A percentile compares a stretch with the other conserved stretches of the same genome.
Evolutionary conservation across 176 grass and related monocot species (phyloP).

Genomic region (Cymbopogon citratus): DNA sequence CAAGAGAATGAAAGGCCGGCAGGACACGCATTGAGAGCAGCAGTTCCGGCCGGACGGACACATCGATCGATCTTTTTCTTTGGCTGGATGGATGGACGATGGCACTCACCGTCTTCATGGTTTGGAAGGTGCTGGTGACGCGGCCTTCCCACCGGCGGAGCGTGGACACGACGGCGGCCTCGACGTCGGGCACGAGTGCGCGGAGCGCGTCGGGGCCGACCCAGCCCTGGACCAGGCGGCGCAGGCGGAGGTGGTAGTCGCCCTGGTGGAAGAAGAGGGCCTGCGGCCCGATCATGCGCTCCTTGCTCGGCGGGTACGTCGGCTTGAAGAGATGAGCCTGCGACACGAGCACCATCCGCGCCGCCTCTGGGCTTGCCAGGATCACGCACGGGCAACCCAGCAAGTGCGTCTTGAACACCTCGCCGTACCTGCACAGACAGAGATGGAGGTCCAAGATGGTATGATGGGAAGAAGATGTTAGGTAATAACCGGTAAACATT

Average conservation of each 20-base stretch:
- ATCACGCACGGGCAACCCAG: slow-evolving; percentile 69
- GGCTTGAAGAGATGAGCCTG: slow-evolving; percentile 58
- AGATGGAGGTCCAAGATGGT: not conserved
- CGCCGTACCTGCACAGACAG: slow-evolving; percentile 33
- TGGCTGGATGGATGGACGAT: not conserved
- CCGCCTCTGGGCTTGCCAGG: slow-evolving; percentile 57
- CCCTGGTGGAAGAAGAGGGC: slow-evolving; percentile 75
- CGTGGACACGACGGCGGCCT: slow-evolving; percentile 27
- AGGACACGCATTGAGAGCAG: not conserved
- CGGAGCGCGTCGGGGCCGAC: slow-evolving; percentile 46
- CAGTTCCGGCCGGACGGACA: not conserved
- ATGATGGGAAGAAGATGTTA: not conserved
- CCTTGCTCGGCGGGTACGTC: slow-evolving; percentile 71
- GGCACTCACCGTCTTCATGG: slow-evolving; percentile 54
- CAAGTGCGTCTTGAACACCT: slow-evolving; percentile 59
- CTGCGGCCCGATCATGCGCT: slow-evolving; percentile 47
- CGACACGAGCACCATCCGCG: slow-evolving; percentile 53
- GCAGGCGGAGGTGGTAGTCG: slow-evolving; percentile 46
- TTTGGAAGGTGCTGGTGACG: slow-evolving; percentile 37
- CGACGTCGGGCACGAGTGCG: slow-evolving; percentile 41
- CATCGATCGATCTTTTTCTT: too few species aligned
- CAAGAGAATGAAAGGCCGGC: not conserved
- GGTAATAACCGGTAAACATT: not conserved
- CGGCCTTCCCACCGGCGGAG: slow-evolving; percentile 35
- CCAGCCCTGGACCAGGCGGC: slow-evolving; percentile 40